phyloP scores from a whole-genome alignment of 371 early-diverging fungal species.

The Apophysomyces trapeziformis region DNA sequence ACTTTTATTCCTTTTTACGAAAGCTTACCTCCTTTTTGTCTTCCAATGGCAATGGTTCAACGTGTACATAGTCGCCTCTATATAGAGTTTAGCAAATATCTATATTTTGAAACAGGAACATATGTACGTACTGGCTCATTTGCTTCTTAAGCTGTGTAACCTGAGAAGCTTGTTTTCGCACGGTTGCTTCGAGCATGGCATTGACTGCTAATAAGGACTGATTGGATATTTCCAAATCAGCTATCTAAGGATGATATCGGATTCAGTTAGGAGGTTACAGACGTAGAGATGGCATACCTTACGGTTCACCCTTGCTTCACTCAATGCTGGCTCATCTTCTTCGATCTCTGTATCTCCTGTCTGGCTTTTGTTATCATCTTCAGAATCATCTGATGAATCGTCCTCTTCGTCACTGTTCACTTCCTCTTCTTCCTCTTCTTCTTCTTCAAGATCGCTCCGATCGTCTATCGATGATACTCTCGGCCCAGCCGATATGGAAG shows the following conservation, averaged over 20 bases:
- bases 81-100: neutral
- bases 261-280: neutral
- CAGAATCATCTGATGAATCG: slow-evolving; percentile 21
- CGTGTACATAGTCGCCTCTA: slow-evolving; percentile 11
- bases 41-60: slow-evolving; percentile 10
- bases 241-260: slow-evolving; percentile 37
- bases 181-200: slow-evolving; percentile 55
- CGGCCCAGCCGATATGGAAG: slow-evolving; percentile 8
- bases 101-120: neutral
- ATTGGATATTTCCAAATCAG: slow-evolving; percentile 59
- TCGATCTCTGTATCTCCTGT: slow-evolving; percentile 23
- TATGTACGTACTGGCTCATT: slow-evolving; percentile 5
- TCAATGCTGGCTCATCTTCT: slow-evolving; percentile 29
- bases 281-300: slow-evolving; percentile 26
- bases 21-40: neutral
- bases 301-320: slow-evolving; percentile 51
- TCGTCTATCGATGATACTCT: slow-evolving; percentile 10
- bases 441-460: slow-evolving; percentile 13
- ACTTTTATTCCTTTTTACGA: neutral
- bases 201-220: slow-evolving; percentile 53
- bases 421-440: slow-evolving; percentile 37
- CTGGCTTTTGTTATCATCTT: slow-evolving; percentile 13
- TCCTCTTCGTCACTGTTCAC: slow-evolving; percentile 34
- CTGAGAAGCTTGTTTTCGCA: slow-evolving; percentile 53
- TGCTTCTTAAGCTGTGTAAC: slow-evolving; percentile 46